Evolutionary conservation across 768 basidiomycete genomes (phyloP), one percentile per base, ranked within the genome.

Genomic region (Leccinum incarnatum): DNA sequence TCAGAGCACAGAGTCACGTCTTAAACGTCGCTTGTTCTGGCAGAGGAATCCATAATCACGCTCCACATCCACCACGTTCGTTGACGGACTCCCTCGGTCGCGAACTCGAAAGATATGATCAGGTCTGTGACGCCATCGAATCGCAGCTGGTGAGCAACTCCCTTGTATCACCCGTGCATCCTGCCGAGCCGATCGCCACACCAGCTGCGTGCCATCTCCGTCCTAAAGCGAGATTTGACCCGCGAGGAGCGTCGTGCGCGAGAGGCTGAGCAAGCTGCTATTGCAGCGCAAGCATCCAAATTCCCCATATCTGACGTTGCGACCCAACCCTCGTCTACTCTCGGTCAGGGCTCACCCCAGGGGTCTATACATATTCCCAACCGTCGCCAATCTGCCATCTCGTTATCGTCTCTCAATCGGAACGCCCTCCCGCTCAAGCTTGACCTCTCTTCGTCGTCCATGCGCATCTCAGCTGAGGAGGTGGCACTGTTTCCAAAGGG

Each of bases 61-160:
- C 83, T 3, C 78, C 81, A 4, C 72, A 79, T 57, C 89, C 91
- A 25, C 89, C 89, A 10, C 83, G 76, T n/a, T 78, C 85, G 23
- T 68, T 91, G 12, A 84, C 82, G 3, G 76, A 83, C 3, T 79
- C 87, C 17, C 77, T 93, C 34, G 86, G 89, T 15, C 82, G 82
- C 37, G 89, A 91, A 66, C 76, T 91, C 3, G 89, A 92, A 68
- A 87, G 82, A 66, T 93, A 88, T 63, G 89, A 93, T 66, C 88
- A 91, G 64, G 61, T 91, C 5, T 90, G 89, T 65, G 91, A 93
- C 67, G 77, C 84, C 2, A 83, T 93, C 52, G 91, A 93, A 69
- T 80, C 84, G 42, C 83, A 85, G 54, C 65, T 93, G 62, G 91
- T 85, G 70, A 71, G 85, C 73, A 46, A 40, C 32, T 47, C n/a